Conservation (phyloP, 148 eudicot species). For the Limonium bicolor region DNA sequence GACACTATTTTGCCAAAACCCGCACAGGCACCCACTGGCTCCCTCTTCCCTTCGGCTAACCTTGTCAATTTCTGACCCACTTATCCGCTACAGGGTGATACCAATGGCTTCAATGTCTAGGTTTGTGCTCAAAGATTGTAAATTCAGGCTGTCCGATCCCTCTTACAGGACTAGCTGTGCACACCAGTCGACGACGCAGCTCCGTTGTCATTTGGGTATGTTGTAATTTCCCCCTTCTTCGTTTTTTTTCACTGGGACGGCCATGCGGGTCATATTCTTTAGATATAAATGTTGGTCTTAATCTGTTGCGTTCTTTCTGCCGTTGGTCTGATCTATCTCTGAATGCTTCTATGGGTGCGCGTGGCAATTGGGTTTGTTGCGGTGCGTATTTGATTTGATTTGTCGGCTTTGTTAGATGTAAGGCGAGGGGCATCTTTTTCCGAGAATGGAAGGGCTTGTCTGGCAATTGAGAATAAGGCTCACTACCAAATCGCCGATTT, state of each 20-base stretch:
- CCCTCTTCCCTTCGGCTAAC: too few species aligned
- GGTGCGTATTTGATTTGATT: background rate
- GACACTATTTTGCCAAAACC: too few species aligned
- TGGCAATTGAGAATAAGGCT: conserved; percentile 24
- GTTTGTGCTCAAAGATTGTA: conserved; percentile 31
- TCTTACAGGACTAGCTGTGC: conserved; percentile 18
- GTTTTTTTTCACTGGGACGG: too few species aligned
- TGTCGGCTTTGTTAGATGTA: conserved; percentile 12
- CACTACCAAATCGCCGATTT: conserved; percentile 17
- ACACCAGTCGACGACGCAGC: conserved; percentile 10
- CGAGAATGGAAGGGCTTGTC: conserved; percentile 21
- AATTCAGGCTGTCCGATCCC: conserved; percentile 21
- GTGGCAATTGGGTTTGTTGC: conserved; percentile 1
- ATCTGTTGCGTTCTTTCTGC: conserved; percentile 3
- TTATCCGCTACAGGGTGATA: too few species aligned
- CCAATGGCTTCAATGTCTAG: conserved; percentile 48
- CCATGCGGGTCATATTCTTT: too few species aligned
- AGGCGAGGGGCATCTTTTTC: conserved; percentile 21
- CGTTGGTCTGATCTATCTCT: too few species aligned
- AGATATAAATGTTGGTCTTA: conserved; percentile 1
- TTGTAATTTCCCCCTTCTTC: background rate
- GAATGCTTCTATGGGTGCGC: background rate
- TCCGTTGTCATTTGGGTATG: conserved; percentile 34
- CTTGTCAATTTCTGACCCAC: too few species aligned
- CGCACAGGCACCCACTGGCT: too few species aligned